Percentiles rank a stretch among this genome's conserved stretches.
These are phyloP conservation scores for Ceratocystiopsis brevicomis DNA, from an alignment of 2,329 filamentous ascomycete genomes.

Conservation along the genomic window DNA sequence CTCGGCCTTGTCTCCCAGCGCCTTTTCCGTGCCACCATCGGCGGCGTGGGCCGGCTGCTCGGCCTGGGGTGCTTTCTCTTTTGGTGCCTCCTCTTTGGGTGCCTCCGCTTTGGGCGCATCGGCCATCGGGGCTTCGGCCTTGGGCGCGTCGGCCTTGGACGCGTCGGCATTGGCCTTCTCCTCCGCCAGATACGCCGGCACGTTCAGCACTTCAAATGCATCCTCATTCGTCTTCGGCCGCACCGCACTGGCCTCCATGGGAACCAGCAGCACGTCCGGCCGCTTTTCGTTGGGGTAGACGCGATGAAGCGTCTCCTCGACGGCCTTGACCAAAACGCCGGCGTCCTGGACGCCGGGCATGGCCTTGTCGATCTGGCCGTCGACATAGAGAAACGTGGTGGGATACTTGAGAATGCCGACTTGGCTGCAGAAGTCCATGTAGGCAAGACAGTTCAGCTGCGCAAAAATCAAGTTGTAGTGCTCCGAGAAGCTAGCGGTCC, in stretches of 20 bases:
- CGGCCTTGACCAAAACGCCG: conserved; percentile 32
- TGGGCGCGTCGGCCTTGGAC: neutral
- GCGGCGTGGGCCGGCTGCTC: neutral
- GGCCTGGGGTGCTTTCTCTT: neutral
- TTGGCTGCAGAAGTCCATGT: conserved; percentile 55
- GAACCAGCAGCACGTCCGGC: conserved; percentile 47
- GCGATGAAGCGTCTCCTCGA: conserved; percentile 12
- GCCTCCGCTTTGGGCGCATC: neutral
- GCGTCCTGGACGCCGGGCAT: conserved; percentile 52
- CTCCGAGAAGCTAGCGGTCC: conserved; percentile 45
- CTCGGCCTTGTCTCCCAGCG: too few species aligned
- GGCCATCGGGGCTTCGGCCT: conserved; percentile 2
- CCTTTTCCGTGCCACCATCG: too few species aligned
- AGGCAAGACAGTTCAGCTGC: conserved; percentile 68
- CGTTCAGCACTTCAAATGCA: conserved; percentile 5
- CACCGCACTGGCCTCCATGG: conserved; percentile 45
- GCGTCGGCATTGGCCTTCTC: neutral
- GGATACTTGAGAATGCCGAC: conserved; percentile 55
- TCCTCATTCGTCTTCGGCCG: conserved; percentile 14
- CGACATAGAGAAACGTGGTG: conserved; percentile 59
- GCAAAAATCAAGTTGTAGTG: conserved; percentile 86
- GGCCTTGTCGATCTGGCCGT: conserved; percentile 48
- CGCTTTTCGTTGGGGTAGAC: conserved; percentile 59
- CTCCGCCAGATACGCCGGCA: neutral
- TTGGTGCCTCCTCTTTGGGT: neutral